phyloP scores from a whole-genome alignment of 495 filamentous ascomycete species.

The Chaetomium cochliodes region DNA sequence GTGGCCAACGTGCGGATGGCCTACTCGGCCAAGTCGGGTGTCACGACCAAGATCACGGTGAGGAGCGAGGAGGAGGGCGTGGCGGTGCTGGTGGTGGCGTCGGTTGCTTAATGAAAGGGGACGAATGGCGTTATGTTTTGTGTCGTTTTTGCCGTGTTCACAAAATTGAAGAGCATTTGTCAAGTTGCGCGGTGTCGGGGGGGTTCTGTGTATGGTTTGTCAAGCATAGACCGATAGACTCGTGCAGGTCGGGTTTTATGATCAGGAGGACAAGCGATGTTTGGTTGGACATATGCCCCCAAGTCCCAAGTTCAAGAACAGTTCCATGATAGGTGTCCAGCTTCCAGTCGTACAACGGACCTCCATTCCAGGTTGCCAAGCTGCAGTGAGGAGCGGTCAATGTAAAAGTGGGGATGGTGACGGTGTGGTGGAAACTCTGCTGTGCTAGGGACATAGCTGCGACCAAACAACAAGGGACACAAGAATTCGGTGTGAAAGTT shows the following conservation, averaged over 20 bases:
- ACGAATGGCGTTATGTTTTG: constrained; percentile 30
- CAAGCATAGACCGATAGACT: constrained; percentile 17
- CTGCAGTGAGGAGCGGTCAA: background rate
- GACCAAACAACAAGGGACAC: too few relatives aligned
- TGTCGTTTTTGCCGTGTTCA: constrained; percentile 3
- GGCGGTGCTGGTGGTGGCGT: constrained; percentile 77
- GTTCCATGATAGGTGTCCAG: background rate
- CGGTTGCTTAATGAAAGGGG: constrained; percentile 64
- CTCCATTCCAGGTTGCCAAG: too few relatives aligned
- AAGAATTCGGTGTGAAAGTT: too few relatives aligned
- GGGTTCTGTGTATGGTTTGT: constrained; percentile 7
- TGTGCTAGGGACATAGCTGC: background rate
- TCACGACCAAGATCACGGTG: constrained; percentile 90
- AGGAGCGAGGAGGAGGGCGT: constrained; percentile 91
- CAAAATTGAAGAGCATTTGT: constrained; percentile 21
- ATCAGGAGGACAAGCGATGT: constrained; percentile 5
- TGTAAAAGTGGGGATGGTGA: background rate
- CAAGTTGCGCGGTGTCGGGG: constrained; percentile 12
- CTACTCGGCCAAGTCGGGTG: constrained; percentile 83
- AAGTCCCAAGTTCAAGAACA: too few relatives aligned
- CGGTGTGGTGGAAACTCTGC: background rate
- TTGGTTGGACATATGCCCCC: background rate
- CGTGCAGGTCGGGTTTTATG: background rate
- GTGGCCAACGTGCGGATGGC: constrained; percentile 90
- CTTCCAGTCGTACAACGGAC: background rate